Evolutionary conservation across 129 eudicot species (phyloP).

Genomic region (Silybum marianum): DNA sequence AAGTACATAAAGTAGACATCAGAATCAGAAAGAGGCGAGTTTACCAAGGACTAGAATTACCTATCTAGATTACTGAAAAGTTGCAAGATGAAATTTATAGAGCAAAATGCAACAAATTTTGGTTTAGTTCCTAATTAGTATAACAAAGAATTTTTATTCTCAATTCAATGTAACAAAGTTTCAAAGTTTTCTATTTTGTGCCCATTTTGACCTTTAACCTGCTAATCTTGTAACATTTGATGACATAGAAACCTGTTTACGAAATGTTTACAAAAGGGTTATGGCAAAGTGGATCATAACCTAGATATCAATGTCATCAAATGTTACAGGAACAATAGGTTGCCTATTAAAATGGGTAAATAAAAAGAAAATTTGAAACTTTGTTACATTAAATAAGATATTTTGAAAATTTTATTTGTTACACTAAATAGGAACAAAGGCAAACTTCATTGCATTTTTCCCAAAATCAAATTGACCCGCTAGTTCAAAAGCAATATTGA

Average conservation of each 20-base stretch:
- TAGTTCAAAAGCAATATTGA: neutral
- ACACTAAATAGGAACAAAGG: neutral
- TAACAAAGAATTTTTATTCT: neutral
- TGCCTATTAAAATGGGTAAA: neutral
- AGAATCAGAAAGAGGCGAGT: conserved; percentile 15
- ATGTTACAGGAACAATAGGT: neutral
- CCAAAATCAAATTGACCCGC: neutral
- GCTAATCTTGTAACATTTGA: neutral
- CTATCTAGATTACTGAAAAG: neutral
- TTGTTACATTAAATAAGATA: neutral
- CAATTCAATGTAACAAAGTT: neutral
- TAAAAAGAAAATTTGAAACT: neutral
- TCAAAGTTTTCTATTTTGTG: neutral
- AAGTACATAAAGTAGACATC: conserved; percentile 15
- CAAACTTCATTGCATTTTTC: neutral
- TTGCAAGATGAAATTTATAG: neutral
- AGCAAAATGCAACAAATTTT: neutral
- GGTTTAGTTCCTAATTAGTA: neutral
- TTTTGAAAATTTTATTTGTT: neutral
- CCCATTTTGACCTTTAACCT: neutral
- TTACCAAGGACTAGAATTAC: conserved; percentile 1
- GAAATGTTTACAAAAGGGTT: neutral
- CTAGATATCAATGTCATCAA: neutral
- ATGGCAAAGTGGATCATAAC: neutral
- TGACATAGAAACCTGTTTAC: neutral